phyloP scores from a whole-genome alignment of 2,329 filamentous ascomycete species.

The Trichoderma harzianum region DNA sequence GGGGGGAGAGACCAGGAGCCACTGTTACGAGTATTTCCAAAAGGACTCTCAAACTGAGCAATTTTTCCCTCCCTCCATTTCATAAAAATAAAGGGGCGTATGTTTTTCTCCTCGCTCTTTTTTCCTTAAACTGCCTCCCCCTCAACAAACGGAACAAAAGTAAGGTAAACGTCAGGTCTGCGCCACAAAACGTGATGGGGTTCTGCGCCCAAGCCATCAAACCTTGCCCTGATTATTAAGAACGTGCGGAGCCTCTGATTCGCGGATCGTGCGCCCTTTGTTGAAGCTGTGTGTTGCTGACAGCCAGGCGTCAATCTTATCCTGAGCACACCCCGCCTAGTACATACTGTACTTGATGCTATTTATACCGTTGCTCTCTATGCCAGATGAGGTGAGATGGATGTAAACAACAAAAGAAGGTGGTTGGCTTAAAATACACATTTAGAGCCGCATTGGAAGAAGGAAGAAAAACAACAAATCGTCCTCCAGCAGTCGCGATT shows the following conservation, averaged over 20 bases:
- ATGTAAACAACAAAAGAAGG: neutral
- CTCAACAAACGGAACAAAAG: neutral
- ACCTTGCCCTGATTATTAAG: slow-evolving; percentile 14
- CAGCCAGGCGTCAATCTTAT: neutral
- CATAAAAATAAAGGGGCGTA: neutral
- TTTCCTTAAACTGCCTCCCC: neutral
- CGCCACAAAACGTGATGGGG: slow-evolving; percentile 8
- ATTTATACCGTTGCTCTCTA: neutral
- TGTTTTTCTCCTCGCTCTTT: neutral
- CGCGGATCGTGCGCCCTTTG: neutral
- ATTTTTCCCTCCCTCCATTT: neutral
- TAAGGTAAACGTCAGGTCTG: neutral
- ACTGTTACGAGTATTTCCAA: neutral
- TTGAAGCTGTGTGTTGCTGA: neutral
- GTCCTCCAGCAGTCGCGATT: neutral
- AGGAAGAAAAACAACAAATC: neutral
- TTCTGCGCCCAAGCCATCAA: neutral
- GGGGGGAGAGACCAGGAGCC: neutral
- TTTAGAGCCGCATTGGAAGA: neutral
- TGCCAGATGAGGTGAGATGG: slow-evolving; percentile 5
- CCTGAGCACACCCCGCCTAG: neutral
- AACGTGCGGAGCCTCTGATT: neutral
- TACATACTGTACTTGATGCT: neutral
- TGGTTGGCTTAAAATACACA: neutral
- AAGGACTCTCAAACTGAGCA: neutral